These are phyloP conservation scores for Mycena vitilis DNA, from an alignment of 768 basidiomycete species.

Conservation along the genomic window DNA sequence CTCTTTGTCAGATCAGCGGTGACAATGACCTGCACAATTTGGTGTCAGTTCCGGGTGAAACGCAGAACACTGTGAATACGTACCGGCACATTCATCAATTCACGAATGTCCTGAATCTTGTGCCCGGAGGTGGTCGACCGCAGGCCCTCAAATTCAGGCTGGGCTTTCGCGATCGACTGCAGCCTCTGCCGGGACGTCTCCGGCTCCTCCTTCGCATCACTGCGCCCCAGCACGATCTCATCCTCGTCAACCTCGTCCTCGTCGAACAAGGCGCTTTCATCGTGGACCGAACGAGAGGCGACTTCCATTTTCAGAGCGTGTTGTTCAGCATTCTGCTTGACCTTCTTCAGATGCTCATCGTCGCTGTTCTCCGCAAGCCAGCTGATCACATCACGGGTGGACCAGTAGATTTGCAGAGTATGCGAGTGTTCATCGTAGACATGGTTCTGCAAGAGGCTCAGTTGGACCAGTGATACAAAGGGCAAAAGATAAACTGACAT, in stretches of 20 bases:
- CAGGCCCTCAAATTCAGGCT: slow-evolving; percentile 88
- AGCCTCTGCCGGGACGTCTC: slow-evolving; percentile 83
- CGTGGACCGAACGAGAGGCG: slow-evolving; percentile 83
- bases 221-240: slow-evolving; percentile 82
- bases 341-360: slow-evolving; percentile 94
- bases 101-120: slow-evolving; percentile 94
- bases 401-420: slow-evolving; percentile 96
- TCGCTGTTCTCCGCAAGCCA: slow-evolving; percentile 97
- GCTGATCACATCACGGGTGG: slow-evolving; percentile 90
- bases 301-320: slow-evolving; percentile 94
- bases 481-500: slow-evolving; percentile 62
- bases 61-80: slow-evolving; percentile 43
- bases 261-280: slow-evolving; percentile 90
- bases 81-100: slow-evolving; percentile 94
- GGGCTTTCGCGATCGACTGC: slow-evolving; percentile 78
- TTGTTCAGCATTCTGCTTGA: slow-evolving; percentile 92
- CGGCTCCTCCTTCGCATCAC: slow-evolving; percentile 53
- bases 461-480: slow-evolving; percentile 35
- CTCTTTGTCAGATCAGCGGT: slow-evolving; percentile 96
- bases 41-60: slow-evolving; percentile 24
- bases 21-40: slow-evolving; percentile 79
- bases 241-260: slow-evolving; percentile 88
- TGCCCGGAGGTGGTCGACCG: slow-evolving; percentile 81
- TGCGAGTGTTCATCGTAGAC: slow-evolving; percentile 96
- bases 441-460: slow-evolving; percentile 72